Evolutionary conservation across 257 asterid genomes (phyloP).

Genomic region (Nicotiana undulata): DNA sequence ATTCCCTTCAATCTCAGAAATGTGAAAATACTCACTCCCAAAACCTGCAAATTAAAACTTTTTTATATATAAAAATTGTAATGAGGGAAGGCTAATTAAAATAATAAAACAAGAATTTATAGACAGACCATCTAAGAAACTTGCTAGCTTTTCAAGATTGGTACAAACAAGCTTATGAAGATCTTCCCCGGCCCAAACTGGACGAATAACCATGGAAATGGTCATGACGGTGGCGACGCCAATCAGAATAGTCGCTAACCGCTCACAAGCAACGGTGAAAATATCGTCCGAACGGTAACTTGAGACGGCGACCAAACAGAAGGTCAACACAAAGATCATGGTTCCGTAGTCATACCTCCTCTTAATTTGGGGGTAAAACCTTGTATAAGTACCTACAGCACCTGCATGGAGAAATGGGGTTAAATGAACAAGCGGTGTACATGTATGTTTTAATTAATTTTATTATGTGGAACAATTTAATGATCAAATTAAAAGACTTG

Average conservation of each 20-base stretch:
- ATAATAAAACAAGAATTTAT: no score
- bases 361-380: slow-evolving; percentile 55
- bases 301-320: slow-evolving; percentile 57
- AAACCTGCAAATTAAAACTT: slow-evolving; percentile 19
- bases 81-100: no score
- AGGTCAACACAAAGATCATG: slow-evolving; percentile 54
- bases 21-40: slow-evolving; percentile 30
- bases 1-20: slow-evolving; percentile 9
- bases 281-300: slow-evolving; percentile 45
- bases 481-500: no score
- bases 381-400: slow-evolving; percentile 35
- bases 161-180: slow-evolving; percentile 36
- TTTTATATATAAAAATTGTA: no score
- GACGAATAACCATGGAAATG: slow-evolving; percentile 42
- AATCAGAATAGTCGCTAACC: slow-evolving; percentile 48
- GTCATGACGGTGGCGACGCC: slow-evolving; percentile 51
- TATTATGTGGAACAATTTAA: not conserved
- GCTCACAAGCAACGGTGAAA: slow-evolving; percentile 39
- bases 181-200: slow-evolving; percentile 90
- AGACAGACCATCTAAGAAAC: slow-evolving; percentile 20
- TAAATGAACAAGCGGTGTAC: not conserved
- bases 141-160: slow-evolving; percentile 50
- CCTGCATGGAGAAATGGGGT: slow-evolving; percentile 27
- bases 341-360: slow-evolving; percentile 66
- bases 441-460: not conserved